Base-by-base conservation (phyloP, 495 filamentous ascomycete species). In the Penicillium riverlandense region DNA sequence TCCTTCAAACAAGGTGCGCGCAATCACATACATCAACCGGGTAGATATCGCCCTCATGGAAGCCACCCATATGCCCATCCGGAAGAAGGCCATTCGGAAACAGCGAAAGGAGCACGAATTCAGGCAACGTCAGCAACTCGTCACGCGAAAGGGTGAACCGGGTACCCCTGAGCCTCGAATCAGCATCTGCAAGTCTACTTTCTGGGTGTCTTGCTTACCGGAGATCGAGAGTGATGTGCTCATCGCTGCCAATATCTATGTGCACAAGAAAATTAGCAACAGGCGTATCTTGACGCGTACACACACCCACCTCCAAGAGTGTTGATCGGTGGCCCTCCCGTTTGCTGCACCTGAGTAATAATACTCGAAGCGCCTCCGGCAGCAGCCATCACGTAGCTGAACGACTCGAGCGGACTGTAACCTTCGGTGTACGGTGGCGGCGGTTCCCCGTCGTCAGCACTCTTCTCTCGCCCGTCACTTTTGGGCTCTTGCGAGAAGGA, bases 51-150 rank as follows among this genome's bases (percentile, higher is more conserved):
- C 88, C 86, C 57, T 96, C 92, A 45, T 85, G 80, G 61, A 90
- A 96, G 32, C 86, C 85, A 52, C 88, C 91, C 79, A 95, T 87
- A 55, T 97, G 91, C 8, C 91, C 91, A 64, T 99, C 94, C 1
- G 92, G 94, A 41, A 99, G 90, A 16, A 99, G 82, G 11, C 92
- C 92, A 61, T 98, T 98, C 7, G 92, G 92, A 53, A 98, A 98
- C 11, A 98, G 76, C n/a, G 92, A 97, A 11, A 98, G 74, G n/a
- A 98, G 78, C 12, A 98, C 92, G 48, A 98, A 98, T 69, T 98
- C 92, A 37, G 92, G 92, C 33, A 98, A 74, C 3, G 92, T 98
- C 40, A 98, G 72, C 33, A 98, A 76, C 61, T 98, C 92, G 56
- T 98, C 92, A 54, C 94, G 75, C 22, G 94, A 97, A 15, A 98